Conservation (phyloP, 1,139 yeast species). For the Pichia sp. region DNA sequence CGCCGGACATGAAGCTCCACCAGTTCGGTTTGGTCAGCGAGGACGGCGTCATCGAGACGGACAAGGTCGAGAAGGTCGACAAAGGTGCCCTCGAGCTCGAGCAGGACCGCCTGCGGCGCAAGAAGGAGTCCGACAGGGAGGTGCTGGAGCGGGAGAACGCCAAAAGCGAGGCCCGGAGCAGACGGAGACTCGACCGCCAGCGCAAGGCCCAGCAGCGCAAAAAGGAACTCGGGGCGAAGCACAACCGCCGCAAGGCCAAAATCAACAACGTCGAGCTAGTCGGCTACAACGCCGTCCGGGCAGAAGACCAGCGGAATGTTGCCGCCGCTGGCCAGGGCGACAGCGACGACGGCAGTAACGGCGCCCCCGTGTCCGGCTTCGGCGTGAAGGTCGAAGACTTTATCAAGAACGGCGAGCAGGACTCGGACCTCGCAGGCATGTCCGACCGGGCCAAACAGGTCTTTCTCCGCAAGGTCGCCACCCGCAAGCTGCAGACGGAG, state of each 20-base stretch:
- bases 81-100: background rate
- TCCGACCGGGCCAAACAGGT: background rate
- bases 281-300: background rate
- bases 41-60: slow-evolving; percentile 11
- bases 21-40: slow-evolving; percentile 13
- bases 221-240: background rate
- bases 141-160: background rate
- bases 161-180: background rate
- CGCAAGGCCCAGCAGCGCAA: background rate
- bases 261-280: background rate
- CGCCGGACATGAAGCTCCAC: slow-evolving; percentile 6
- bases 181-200: background rate
- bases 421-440: background rate
- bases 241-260: background rate
- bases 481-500: background rate
- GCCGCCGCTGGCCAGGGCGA: too few species aligned
- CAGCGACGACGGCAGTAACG: background rate
- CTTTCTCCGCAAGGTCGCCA: slow-evolving; percentile 5
- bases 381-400: background rate
- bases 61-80: slow-evolving; percentile 1
- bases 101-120: background rate
- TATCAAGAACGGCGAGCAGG: slow-evolving; percentile 9
- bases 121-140: background rate
- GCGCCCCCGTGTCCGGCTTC: background rate
- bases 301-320: background rate